These are phyloP conservation scores for Ophiostoma fasciatum DNA, from an alignment of 2,329 filamentous ascomycete genomes.

Conservation along the genomic window DNA sequence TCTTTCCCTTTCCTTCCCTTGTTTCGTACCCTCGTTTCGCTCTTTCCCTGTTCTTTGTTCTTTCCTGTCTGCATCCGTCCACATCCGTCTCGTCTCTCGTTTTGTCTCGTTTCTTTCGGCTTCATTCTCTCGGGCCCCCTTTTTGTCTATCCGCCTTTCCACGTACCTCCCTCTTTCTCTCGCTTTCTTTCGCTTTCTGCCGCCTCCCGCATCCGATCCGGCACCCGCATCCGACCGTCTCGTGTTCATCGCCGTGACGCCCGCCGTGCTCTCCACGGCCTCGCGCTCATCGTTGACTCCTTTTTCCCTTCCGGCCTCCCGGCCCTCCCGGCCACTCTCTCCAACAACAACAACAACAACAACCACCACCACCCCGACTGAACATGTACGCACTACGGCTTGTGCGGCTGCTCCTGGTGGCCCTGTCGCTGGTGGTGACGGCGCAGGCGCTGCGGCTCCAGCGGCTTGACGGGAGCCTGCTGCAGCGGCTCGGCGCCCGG, in stretches of 20 bases:
- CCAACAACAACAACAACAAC: not conserved
- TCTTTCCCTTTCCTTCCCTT: not conserved
- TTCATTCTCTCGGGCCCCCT: too few relatives aligned
- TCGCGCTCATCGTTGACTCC: not conserved
- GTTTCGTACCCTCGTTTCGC: conserved; percentile 2
- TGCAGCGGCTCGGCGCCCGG: not conserved
- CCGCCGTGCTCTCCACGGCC: not conserved
- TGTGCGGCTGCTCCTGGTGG: conserved; percentile 32
- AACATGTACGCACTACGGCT: conserved; percentile 32
- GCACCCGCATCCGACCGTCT: too few relatives aligned
- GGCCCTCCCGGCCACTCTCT: too few relatives aligned
- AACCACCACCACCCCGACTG: not conserved
- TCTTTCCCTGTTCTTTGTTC: too few relatives aligned
- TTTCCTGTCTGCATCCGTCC: too few relatives aligned
- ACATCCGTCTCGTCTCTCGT: not conserved
- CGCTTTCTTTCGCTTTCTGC: not conserved
- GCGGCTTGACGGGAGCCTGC: conserved; percentile 15
- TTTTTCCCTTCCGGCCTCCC: too few relatives aligned
- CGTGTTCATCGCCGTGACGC: too few relatives aligned
- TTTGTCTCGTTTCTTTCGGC: not conserved
- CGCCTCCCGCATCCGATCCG: not conserved
- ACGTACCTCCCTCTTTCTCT: not conserved
- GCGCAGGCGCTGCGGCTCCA: conserved; percentile 28
- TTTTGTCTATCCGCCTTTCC: not conserved
- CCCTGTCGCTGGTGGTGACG: conserved; percentile 30